Base-by-base conservation (phyloP, 2,329 filamentous ascomycete species). In the Colletotrichum melonis region DNA sequence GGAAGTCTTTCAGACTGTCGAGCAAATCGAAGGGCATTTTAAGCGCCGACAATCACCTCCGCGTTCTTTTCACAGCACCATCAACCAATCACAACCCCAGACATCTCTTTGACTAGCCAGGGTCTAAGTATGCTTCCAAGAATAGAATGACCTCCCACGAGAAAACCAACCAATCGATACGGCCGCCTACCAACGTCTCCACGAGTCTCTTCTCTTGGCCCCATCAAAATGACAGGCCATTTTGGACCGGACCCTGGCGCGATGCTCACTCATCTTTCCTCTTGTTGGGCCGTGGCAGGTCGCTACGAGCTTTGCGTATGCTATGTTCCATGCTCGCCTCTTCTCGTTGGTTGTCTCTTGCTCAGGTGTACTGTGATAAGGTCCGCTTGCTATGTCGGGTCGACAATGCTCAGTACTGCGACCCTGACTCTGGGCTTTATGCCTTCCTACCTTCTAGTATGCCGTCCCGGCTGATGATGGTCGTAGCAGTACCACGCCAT, bases 41-140 rank as follows among this genome's bases (percentile, higher is more conserved):
- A 77, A 77, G 76, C 76, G 76, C 76, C 75, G 75, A 58, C 67
- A 74, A 57, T 62, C 62, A 66, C 67, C 55, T 75, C 59, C 67
- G 55, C 57, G n/a, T 63, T 59, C 67, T 57, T 24, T 72, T 73
- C 72, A 76, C 75, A 71, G 35, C 26, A 8, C 38, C 49, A 58
- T 12, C 55, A 60, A 38, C 76, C 76, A 77, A 77, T 76, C 74
- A 72, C 9, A 62, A 57, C 57, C 72, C 60, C 58, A 46, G 52
- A 72, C 63, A 64, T 57, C 56, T 63, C 52, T 28, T 26, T 35
- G n/a, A 63, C 55, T 57, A 46, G 42, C 71, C 54, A 49, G 69
- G 70, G 28, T 57, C n/a, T 46, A 28, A 26, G 35, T 28, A 26
- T 59, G 55, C 32, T 65, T 75, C 76, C 69, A 77, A 77, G 74